Conservation (phyloP, 768 basidiomycete genomes). For the Tulasnella sp. region DNA sequence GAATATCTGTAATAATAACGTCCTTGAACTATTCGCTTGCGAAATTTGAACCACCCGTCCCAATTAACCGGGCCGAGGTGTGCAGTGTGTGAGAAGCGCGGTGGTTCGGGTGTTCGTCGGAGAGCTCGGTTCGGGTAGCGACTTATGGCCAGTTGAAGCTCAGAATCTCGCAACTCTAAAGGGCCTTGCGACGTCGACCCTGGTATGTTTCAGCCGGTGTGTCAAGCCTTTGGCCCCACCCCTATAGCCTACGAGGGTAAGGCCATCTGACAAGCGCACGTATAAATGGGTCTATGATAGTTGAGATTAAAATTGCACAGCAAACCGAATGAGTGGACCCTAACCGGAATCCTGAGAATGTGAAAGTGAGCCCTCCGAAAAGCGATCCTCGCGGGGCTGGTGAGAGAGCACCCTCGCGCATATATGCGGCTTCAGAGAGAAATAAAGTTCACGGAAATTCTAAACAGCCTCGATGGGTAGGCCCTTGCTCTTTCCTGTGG, state of each 20-base stretch:
- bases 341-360: not conserved
- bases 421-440: not conserved
- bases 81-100: not conserved
- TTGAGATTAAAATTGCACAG: not conserved
- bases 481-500: not conserved
- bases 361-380: not conserved
- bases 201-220: not conserved
- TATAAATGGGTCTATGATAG: not conserved
- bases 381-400: not conserved
- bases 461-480: not conserved
- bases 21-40: too few relatives aligned
- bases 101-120: constrained; percentile 7
- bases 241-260: too few relatives aligned
- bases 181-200: not conserved
- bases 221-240: too few relatives aligned
- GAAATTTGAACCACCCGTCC: not conserved
- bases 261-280: not conserved
- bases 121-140: not conserved
- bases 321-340: too few relatives aligned
- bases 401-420: not conserved
- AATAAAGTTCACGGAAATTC: not conserved
- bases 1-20: too few relatives aligned
- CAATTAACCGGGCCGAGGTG: not conserved
- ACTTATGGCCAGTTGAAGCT: not conserved
- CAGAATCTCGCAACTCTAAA: not conserved